A percentile compares a stretch with the other conserved stretches of the same genome.
phyloP scores from a whole-genome alignment of 2,329 filamentous ascomycete genomes.

The Leptosphaerulina australis region DNA sequence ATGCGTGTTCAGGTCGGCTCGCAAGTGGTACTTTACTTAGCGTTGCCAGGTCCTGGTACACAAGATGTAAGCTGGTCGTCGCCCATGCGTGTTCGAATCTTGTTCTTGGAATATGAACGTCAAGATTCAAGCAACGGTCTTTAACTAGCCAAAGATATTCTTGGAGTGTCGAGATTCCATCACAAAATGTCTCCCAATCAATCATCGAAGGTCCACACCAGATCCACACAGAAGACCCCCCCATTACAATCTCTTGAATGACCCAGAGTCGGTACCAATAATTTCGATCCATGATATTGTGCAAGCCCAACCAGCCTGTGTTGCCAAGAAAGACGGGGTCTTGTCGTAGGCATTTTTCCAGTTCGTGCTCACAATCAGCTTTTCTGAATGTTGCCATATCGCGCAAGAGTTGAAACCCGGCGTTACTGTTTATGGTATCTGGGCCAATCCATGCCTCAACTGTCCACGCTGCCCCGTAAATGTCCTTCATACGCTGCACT shows the following conservation, averaged over 20 bases:
- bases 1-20: neutral
- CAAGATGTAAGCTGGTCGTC: neutral
- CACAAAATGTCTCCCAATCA: constrained; percentile 10
- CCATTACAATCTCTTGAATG: constrained; percentile 16
- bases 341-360: neutral
- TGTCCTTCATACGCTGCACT: constrained; percentile 15
- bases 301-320: neutral
- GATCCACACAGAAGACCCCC: neutral
- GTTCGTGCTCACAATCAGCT: neutral
- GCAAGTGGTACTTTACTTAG: neutral
- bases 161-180: constrained; percentile 3
- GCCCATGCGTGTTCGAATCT: neutral
- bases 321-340: neutral
- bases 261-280: constrained; percentile 18
- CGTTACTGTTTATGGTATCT: neutral
- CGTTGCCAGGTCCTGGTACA: neutral
- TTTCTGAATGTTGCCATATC: constrained; percentile 3
- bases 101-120: neutral
- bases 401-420: constrained; percentile 1
- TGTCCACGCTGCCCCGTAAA: constrained; percentile 11
- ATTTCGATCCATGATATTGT: constrained; percentile 3
- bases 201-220: constrained; percentile 2
- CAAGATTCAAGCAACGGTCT: neutral
- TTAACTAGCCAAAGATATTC: constrained; percentile 11
- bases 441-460: constrained; percentile 10